These are phyloP conservation scores for Candida quercuum DNA, from an alignment of 805 yeast species.

Conservation along the genomic window DNA sequence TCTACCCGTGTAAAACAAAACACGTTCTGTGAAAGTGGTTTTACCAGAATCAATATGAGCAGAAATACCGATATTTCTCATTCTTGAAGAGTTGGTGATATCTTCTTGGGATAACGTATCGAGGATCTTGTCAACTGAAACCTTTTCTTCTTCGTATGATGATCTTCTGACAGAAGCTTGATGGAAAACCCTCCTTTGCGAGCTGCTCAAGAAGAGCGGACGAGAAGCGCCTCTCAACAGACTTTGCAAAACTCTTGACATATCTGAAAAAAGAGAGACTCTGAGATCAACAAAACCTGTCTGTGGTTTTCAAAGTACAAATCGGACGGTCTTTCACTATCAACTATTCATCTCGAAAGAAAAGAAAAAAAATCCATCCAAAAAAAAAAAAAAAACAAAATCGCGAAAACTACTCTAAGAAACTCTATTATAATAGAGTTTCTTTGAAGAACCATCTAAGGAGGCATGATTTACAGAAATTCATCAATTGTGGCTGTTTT, in stretches of 20 bases:
- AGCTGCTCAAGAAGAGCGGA: not conserved
- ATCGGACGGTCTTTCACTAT: not conserved
- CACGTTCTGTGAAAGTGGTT: slow-evolving; percentile 97
- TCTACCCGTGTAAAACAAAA: slow-evolving; percentile 91
- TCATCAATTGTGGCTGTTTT: not conserved
- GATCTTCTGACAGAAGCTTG: slow-evolving; percentile 27
- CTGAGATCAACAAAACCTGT: not conserved
- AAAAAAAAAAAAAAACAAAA: not conserved
- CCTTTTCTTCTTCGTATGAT: slow-evolving; percentile 72
- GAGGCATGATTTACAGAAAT: not conserved
- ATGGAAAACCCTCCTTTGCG: slow-evolving; percentile 28
- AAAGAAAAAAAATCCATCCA: not conserved
- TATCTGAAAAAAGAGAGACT: not conserved
- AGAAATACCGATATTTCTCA: slow-evolving; percentile 95
- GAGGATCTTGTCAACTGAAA: slow-evolving; percentile 54
- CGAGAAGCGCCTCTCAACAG: not conserved
- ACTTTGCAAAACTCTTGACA: not conserved
- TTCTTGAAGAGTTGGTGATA: slow-evolving; percentile 40
- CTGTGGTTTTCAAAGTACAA: too few relatives aligned
- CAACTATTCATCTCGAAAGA: not conserved
- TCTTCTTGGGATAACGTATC: slow-evolving; percentile 46
- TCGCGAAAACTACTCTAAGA: not conserved
- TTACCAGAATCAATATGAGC: slow-evolving; percentile 99
- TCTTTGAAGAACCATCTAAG: not conserved
- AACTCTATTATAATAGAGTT: too few relatives aligned